Percentiles rank a stretch among this genome's conserved stretches.
Evolutionary conservation across 768 basidiomycete species (phyloP).

Genomic region (Termitomyces sp.): DNA sequence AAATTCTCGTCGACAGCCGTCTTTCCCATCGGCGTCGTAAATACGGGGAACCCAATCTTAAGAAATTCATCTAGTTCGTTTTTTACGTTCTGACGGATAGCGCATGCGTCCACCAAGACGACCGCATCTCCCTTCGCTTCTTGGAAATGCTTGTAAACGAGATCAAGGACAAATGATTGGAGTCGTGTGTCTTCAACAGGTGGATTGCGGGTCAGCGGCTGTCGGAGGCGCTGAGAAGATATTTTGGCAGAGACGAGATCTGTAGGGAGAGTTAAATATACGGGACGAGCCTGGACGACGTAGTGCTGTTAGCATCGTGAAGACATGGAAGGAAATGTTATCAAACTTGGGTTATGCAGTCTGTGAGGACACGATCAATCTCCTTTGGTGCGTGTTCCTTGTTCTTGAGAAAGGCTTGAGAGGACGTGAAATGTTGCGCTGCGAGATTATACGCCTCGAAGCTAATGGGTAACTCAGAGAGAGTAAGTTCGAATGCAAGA

Average conservation of each 20-base stretch:
- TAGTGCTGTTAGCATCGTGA: neutral
- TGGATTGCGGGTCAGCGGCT: slow-evolving; percentile 8
- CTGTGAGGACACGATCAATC: neutral
- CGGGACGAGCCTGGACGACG: too few species aligned
- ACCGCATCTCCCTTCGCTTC: slow-evolving; percentile 63
- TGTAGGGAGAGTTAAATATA: too few species aligned
- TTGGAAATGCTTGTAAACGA: slow-evolving; percentile 61
- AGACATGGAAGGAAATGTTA: neutral
- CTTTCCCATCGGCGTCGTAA: slow-evolving; percentile 19
- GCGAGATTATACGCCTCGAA: slow-evolving; percentile 80
- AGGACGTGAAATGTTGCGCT: slow-evolving; percentile 65
- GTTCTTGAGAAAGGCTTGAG: slow-evolving; percentile 56
- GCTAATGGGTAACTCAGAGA: slow-evolving; percentile 23
- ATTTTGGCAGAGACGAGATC: too few species aligned
- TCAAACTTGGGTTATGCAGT: slow-evolving; percentile 23
- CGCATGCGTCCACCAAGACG: slow-evolving; percentile 78
- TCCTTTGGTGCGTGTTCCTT: slow-evolving; percentile 52
- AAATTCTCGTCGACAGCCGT: slow-evolving; percentile 62
- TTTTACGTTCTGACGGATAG: slow-evolving; percentile 63
- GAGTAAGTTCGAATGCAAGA: neutral
- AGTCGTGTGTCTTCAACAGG: slow-evolving; percentile 52
- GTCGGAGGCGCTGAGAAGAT: too few species aligned
- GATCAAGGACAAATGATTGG: slow-evolving; percentile 66
- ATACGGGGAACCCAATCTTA: too few species aligned
- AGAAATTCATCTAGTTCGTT: slow-evolving; percentile 62